Evolutionary conservation across 345 rosid genomes (phyloP).

Genomic region (Zanthoxylum bungeanum): DNA sequence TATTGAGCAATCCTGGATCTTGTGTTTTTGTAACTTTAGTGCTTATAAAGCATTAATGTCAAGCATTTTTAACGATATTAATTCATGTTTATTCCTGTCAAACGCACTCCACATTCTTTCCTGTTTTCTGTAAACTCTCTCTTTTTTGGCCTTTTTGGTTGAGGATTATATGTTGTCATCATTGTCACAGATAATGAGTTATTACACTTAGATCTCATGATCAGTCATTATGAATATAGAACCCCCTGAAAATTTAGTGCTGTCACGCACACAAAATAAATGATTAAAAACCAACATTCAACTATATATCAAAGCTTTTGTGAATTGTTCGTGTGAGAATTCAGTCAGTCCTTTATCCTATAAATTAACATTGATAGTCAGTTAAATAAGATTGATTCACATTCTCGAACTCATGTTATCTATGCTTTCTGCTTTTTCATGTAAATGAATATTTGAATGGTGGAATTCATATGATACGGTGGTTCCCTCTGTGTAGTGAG

Average conservation of each 20-base stretch:
- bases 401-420: background rate
- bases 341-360: background rate
- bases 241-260: background rate
- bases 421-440: background rate
- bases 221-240: background rate
- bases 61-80: background rate
- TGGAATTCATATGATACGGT: background rate
- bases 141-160: background rate
- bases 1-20: background rate
- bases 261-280: background rate
- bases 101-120: too few relatives aligned
- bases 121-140: background rate
- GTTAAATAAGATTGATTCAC: background rate
- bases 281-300: background rate
- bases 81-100: background rate
- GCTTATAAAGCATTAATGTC: background rate
- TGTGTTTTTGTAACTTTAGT: background rate
- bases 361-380: background rate
- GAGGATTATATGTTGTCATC: background rate
- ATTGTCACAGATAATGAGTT: background rate
- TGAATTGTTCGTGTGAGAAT: background rate
- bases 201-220: background rate
- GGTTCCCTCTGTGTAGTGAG: background rate
- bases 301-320: background rate
- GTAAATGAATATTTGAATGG: background rate